Evolutionary conservation across 495 filamentous ascomycete genomes (phyloP), one percentile per base, ranked within the genome.

Genomic region (Penicillium flavigenum): DNA sequence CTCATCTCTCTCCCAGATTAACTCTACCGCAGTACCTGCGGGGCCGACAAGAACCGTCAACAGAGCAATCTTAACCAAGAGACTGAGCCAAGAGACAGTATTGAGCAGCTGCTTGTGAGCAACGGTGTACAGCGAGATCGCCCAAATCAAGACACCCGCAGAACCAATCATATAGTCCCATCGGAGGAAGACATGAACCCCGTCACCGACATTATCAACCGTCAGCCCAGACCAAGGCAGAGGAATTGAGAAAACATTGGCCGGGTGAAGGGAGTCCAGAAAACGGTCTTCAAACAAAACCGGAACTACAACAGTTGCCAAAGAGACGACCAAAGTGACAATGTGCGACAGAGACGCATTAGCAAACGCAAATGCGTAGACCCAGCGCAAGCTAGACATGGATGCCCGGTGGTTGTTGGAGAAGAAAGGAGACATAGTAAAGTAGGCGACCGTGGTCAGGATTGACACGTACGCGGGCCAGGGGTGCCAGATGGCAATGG

Each of bases 1-100:
- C 58, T 79, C 80, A 63, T 86, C 83, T 24, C 81, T 73, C 56
- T 80, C 81, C 83, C 82, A 86, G 20, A 84, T 66, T 58, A 85
- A 67, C 47, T 78, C 76, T 12, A 81, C 66, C 1, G 78, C 76
- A 11, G 75, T 77, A 3, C 76, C 83, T 0, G 69, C 66, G 0
- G 83, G 84, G 0, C 84, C 83, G 3, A 70, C 67, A 16, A 85
- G 12, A 46, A 75, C 32, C 14, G 71, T 58, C 71, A 83, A 72
- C 2, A 75, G 39, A 17, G 61, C 69, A 22, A 75, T 63, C 54
- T 77, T 80, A 20, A 66, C 19, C 17, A 69, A 12, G 9, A 69
- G n/a, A 70, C 50, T 38, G 73, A 54, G 32, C 66, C 67, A 44
- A 31, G 61, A 66, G 7, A 67, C 67, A 34, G 51, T 63, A 34